Evolutionary conservation across 148 eudicot genomes (phyloP).

Genomic region (Chenopodium berlandieri): DNA sequence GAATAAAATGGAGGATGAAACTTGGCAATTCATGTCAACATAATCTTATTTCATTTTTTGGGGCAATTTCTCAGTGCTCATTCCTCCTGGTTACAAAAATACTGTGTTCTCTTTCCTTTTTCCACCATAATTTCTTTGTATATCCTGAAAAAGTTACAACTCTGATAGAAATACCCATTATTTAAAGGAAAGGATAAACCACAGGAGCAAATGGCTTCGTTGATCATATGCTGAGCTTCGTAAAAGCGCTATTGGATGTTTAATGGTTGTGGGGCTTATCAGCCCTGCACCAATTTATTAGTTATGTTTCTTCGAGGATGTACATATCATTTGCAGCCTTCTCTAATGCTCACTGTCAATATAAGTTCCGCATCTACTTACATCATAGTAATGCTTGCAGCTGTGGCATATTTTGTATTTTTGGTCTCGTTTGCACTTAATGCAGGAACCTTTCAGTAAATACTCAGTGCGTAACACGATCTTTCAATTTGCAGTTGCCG

Average conservation of each 20-base stretch:
- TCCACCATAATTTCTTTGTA: slow-evolving; percentile 21
- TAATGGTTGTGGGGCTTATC: background rate
- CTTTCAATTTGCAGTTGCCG: background rate
- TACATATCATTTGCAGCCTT: slow-evolving; percentile 12
- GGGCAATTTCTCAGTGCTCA: slow-evolving; percentile 18
- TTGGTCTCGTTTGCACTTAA: background rate
- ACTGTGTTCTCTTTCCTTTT: background rate
- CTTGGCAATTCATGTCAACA: background rate
- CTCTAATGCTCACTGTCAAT: background rate
- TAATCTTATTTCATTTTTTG: slow-evolving; percentile 1
- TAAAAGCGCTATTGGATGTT: background rate
- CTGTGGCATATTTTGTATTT: background rate
- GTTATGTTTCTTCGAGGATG: slow-evolving; percentile 1
- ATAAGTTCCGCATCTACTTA: background rate
- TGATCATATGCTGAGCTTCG: slow-evolving; percentile 1
- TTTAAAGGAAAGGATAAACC: slow-evolving; percentile 11
- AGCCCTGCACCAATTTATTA: background rate
- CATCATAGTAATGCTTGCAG: background rate
- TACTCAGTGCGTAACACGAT: background rate
- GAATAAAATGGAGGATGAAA: slow-evolving; percentile 14
- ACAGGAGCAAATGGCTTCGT: slow-evolving; percentile 9
- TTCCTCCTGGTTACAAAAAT: background rate
- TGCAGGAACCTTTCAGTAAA: background rate
- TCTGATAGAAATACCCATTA: slow-evolving; percentile 16
- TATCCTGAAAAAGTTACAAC: slow-evolving; percentile 11